phyloP scores from a whole-genome alignment of 176 grass and related monocot species.

The Zea luxurians region DNA sequence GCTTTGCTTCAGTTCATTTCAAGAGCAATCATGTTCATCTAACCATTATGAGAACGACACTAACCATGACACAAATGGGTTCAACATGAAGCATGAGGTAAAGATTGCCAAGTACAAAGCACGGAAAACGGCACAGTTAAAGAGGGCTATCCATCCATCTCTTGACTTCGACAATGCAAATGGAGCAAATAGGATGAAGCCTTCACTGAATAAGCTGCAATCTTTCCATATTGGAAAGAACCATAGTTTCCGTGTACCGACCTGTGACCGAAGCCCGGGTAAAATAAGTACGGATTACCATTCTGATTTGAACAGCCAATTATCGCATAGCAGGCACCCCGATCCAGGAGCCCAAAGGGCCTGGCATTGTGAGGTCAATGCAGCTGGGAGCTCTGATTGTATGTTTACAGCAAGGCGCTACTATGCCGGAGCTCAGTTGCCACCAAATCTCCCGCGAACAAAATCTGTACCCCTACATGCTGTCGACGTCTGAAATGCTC shows the following conservation, averaged over 20 bases:
- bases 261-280: conserved; percentile 35
- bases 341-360: conserved; percentile 49
- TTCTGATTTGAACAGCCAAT: conserved; percentile 18
- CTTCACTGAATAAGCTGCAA: conserved; percentile 55
- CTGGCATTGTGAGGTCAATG: conserved; percentile 36
- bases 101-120: conserved; percentile 56
- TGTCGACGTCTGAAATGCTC: conserved; percentile 41
- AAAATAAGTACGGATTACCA: conserved; percentile 11
- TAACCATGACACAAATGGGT: conserved; percentile 26
- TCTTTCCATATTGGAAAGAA: conserved; percentile 83
- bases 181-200: conserved; percentile 34
- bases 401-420: conserved; percentile 51
- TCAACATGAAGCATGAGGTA: conserved; percentile 49
- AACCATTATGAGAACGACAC: conserved; percentile 32
- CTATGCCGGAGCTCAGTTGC: conserved; percentile 37
- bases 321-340: not conserved
- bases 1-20: conserved; percentile 50
- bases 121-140: conserved; percentile 39
- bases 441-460: conserved; percentile 50
- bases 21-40: conserved; percentile 42
- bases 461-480: conserved; percentile 48
- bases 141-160: conserved; percentile 59
- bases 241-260: conserved; percentile 62
- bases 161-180: conserved; percentile 45
- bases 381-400: conserved; percentile 15